A percentile compares a stretch with the other conserved stretches of the same genome.
Evolutionary conservation across 768 basidiomycete species (phyloP).

Genomic region (Dentipellis fragilis): DNA sequence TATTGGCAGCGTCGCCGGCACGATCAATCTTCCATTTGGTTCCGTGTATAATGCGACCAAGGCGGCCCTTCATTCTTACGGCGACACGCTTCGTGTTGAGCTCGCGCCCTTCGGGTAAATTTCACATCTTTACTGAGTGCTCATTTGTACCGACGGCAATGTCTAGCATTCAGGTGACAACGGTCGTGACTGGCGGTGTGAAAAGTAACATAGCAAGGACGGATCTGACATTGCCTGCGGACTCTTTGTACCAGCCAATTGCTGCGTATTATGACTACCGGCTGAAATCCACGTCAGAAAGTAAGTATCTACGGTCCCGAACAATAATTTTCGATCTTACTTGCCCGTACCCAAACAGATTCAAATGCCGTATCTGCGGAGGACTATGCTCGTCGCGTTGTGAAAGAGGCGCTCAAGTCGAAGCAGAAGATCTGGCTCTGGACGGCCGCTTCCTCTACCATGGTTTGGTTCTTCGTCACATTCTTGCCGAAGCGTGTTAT

Average conservation of each 20-base stretch:
- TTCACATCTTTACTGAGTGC: not conserved
- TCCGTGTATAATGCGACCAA: conserved; percentile 22
- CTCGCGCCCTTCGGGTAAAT: conserved; percentile 21
- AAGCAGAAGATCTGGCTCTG: not conserved
- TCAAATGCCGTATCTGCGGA: not conserved
- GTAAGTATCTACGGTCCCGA: not conserved
- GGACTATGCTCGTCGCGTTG: not conserved
- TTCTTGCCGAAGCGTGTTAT: not conserved
- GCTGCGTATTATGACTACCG: not conserved
- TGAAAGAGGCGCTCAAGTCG: not conserved
- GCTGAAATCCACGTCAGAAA: not conserved
- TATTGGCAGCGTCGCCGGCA: conserved; percentile 19
- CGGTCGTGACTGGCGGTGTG: not conserved
- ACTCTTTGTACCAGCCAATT: not conserved
- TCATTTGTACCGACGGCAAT: not conserved
- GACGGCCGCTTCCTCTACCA: not conserved
- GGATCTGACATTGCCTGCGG: not conserved
- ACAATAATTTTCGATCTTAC: not conserved
- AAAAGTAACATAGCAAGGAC: not conserved
- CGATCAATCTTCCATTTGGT: conserved; percentile 22
- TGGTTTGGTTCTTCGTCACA: not conserved
- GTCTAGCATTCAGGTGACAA: no score
- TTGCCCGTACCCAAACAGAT: no score
- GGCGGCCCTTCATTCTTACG: conserved; percentile 22
- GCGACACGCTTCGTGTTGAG: conserved; percentile 24